These are phyloP conservation scores for Rhynchospora pubera DNA, from an alignment of 176 grass and related monocot species.

Conservation along the genomic window DNA sequence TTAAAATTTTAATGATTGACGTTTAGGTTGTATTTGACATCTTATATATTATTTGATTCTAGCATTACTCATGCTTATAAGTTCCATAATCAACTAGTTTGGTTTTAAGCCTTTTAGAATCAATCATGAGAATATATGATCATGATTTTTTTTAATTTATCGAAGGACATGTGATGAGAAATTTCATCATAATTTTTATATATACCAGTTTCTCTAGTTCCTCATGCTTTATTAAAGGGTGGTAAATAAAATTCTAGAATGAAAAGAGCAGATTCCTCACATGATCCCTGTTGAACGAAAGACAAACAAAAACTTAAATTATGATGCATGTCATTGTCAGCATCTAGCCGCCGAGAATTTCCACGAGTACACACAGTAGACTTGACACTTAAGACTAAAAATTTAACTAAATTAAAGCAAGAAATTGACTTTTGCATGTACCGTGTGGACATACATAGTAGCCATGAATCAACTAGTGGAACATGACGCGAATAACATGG, in stretches of 20 bases:
- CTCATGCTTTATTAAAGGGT: not conserved
- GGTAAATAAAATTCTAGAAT: not conserved
- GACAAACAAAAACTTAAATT: not conserved
- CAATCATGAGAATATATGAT: too few relatives aligned
- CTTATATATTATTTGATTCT: too few relatives aligned
- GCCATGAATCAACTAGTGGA: too few relatives aligned
- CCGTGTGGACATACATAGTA: not conserved
- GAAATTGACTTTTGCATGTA: not conserved
- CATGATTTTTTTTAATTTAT: too few relatives aligned
- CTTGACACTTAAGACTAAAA: not conserved
- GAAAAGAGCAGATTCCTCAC: not conserved
- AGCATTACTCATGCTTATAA: too few relatives aligned
- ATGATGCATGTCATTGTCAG: not conserved
- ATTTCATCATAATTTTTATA: not conserved
- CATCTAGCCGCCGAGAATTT: slow-evolving; percentile 8
- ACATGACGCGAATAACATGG: not conserved
- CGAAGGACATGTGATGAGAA: not conserved
- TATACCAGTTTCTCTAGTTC: not conserved
- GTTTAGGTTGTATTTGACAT: too few relatives aligned
- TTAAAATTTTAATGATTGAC: too few relatives aligned
- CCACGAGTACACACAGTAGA: slow-evolving; percentile 11
- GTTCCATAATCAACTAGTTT: not conserved
- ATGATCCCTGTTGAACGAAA: not conserved
- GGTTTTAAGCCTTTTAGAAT: not conserved
- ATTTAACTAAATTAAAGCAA: not conserved